Conservation (phyloP, 208 protist species). For the Leishmania mexicana region DNA sequence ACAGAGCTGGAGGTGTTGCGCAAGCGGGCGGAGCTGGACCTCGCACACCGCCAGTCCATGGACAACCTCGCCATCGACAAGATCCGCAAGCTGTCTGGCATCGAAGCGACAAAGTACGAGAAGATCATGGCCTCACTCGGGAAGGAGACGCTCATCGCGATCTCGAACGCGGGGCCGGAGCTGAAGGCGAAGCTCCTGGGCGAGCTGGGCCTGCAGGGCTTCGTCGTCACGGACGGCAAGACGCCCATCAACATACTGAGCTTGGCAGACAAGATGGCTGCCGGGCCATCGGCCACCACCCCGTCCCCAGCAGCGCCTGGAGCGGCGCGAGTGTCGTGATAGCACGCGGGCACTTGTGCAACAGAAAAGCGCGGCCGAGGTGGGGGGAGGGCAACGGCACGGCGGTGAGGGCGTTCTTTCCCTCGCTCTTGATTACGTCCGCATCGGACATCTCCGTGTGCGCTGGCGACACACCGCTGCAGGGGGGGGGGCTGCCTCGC, state of each 20-base stretch:
- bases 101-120: constrained; percentile 79
- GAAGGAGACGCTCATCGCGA: constrained; percentile 78
- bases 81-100: constrained; percentile 51
- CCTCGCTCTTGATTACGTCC: background rate
- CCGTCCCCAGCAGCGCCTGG: background rate
- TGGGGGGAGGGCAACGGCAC: background rate
- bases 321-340: background rate
- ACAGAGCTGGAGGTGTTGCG: constrained; percentile 63
- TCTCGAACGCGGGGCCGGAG: constrained; percentile 92
- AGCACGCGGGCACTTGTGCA: background rate
- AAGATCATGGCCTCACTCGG: constrained; percentile 86
- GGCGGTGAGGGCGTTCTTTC: background rate
- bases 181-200: constrained; percentile 74
- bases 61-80: constrained; percentile 82
- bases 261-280: constrained; percentile 58
- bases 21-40: constrained; percentile 61
- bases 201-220: constrained; percentile 80
- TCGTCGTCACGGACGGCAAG: constrained; percentile 85
- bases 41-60: constrained; percentile 66
- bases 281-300: background rate
- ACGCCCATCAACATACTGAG: constrained; percentile 89
- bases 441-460: background rate
- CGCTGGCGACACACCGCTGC: background rate
- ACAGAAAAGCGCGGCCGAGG: background rate
- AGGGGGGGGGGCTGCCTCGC: background rate